Evolutionary conservation across 208 protist genomes (phyloP).

Genomic region (Porcisia hertigi): DNA sequence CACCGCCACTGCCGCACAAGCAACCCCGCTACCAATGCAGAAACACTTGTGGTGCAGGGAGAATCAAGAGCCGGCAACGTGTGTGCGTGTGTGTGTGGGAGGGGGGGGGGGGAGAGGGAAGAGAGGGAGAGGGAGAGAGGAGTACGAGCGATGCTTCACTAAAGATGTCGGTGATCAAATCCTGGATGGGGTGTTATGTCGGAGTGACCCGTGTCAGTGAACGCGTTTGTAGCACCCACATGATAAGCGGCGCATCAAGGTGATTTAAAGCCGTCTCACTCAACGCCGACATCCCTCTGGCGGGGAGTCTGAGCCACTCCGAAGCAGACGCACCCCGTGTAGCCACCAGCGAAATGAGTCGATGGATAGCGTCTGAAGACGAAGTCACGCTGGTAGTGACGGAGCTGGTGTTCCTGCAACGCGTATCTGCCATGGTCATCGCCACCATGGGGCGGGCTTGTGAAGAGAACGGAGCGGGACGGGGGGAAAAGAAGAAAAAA

Average conservation of each 20-base stretch:
- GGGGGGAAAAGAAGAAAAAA: no score
- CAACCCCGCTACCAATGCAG: neutral
- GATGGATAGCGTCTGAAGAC: neutral
- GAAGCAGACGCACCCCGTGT: neutral
- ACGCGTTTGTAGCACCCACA: neutral
- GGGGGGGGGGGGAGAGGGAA: neutral
- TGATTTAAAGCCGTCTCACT: neutral
- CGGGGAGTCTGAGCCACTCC: neutral
- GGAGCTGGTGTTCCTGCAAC: neutral
- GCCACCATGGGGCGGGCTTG: neutral
- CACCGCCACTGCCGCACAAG: no score
- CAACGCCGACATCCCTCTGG: neutral
- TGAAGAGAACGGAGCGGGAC: neutral
- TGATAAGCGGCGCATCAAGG: neutral
- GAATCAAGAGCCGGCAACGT: neutral
- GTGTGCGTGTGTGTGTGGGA: no score
- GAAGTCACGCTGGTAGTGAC: neutral
- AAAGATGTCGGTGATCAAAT: neutral
- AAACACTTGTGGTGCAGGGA: neutral
- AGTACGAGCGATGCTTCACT: neutral
- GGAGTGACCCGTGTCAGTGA: neutral
- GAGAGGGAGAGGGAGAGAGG: no score
- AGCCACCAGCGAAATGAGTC: neutral
- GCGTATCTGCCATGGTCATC: neutral
- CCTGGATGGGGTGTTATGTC: neutral